Evolutionary conservation across 2,329 filamentous ascomycete genomes (phyloP), one percentile per base, ranked within the genome.

Genomic region (Cladosporium sp.): DNA sequence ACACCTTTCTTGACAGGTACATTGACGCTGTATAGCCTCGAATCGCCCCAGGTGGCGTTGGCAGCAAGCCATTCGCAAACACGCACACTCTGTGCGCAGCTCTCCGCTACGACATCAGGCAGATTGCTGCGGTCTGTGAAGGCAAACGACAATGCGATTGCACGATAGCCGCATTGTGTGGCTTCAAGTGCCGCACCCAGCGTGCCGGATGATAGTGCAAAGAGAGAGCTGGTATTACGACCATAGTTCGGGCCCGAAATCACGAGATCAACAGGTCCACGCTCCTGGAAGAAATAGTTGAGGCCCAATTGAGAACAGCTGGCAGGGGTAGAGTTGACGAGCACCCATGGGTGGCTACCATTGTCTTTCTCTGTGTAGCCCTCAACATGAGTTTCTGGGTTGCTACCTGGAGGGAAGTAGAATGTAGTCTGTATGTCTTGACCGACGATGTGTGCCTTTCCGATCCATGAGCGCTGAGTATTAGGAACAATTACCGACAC

Each of bases 381-480:
- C 25, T 65, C 61, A 15, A 37, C 38, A 54, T 71, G 69, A 9
- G 60, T 58, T 15, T 63, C 61, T 4, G 70, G 70, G 6, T 58
- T 67, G 22, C 58, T 58, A 15, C 51, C 74, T 67, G 50, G 80
- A 73, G 39, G 86, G 81, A 25, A 86, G 51, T 80, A 75, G 72
- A 89, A 87, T 45, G 82, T 85, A 15, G 85, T 87, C 57, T 88
- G 88, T 62, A 90, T 85, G 55, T 86, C 84, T 63, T 84, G 73
- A 59, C 92, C 92, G 68, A 97, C 92, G 70, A 97, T 89, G 75
- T 97, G 94, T 2, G 94, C 94, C 80, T 99, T 99, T 67, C 92
- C 92, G 69, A 99, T 97, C 94, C 94, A 99, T 59, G 92, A 96
- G 63, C 93, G 87, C 76, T 99, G 94, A 6, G 87, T 88, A 73